phyloP scores from a whole-genome alignment of 805 yeast genomes.

The Debaryomyces castellii region DNA sequence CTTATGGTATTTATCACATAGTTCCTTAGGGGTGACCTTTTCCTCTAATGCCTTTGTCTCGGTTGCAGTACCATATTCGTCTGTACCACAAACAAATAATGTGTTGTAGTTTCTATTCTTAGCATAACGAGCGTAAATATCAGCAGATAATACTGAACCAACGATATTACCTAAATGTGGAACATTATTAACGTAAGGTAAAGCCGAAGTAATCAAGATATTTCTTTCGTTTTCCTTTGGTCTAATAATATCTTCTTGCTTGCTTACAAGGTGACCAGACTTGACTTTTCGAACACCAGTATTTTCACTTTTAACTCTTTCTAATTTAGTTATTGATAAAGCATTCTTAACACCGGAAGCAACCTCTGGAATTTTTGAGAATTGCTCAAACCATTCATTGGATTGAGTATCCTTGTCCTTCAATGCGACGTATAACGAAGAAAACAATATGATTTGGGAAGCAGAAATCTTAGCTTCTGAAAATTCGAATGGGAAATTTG shows the following conservation, averaged over 20 bases:
- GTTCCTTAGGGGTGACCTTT: constrained; percentile 78
- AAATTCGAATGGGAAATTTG: constrained; percentile 3
- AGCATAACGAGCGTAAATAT: constrained; percentile 86
- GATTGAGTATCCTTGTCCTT: constrained; percentile 19
- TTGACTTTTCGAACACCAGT: constrained; percentile 38
- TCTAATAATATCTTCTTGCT: constrained; percentile 25
- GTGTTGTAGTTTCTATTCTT: constrained; percentile 88
- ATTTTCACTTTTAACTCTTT: constrained; percentile 36
- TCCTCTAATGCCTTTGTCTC: constrained; percentile 98
- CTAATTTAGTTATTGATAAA: constrained; percentile 43
- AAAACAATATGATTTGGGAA: constrained; percentile 57
- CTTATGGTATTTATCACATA: constrained; percentile 87
- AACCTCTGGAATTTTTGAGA: constrained; percentile 38
- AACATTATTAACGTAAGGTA: constrained; percentile 97
- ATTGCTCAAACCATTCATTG: constrained; percentile 51
- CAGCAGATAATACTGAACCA: constrained; percentile 94
- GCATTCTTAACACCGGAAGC: constrained; percentile 48
- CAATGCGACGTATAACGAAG: constrained; percentile 51
- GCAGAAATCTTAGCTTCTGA: constrained; percentile 36
- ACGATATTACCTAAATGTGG: constrained; percentile 98
- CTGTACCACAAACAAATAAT: constrained; percentile 92
- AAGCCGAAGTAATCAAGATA: constrained; percentile 88
- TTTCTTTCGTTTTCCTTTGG: constrained; percentile 78
- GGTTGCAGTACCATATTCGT: constrained; percentile 99
- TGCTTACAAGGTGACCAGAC: constrained; percentile 30